Conservation (phyloP, 352 stramenopile genomes). For the Pythium rishiriense region DNA sequence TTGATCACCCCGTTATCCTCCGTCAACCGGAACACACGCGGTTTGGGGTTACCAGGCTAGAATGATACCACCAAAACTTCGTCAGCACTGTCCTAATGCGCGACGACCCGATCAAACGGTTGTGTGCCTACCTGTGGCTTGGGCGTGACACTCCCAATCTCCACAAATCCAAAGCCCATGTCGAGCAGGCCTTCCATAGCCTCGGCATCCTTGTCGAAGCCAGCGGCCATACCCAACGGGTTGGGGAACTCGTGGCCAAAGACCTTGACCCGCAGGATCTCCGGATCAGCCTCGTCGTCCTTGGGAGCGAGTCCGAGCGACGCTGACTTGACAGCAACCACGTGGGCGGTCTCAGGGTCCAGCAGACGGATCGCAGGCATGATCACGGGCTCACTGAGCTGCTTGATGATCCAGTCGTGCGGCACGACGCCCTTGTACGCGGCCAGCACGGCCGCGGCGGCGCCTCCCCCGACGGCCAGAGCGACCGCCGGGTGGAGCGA, state of each 20-base stretch:
- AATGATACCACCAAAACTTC: no score
- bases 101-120: no score
- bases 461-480: conserved; percentile 36
- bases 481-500: conserved; percentile 27
- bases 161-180: conserved; percentile 37
- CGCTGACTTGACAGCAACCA: conserved; percentile 77
- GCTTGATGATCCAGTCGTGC: conserved; percentile 73
- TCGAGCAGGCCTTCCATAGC: conserved; percentile 93
- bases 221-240: conserved; percentile 94
- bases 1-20: conserved; percentile 98
- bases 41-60: conserved; percentile 93
- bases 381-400: conserved; percentile 67
- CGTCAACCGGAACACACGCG: conserved; percentile 94
- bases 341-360: conserved; percentile 87
- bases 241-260: conserved; percentile 88
- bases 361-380: conserved; percentile 82
- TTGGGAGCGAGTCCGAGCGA: conserved; percentile 75
- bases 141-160: conserved; percentile 86
- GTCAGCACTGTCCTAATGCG: no score
- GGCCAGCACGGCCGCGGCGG: conserved; percentile 52
- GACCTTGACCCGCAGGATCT: conserved; percentile 50
- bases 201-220: conserved; percentile 97
- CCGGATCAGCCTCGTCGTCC: conserved; percentile 49
- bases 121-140: conserved; percentile 85
- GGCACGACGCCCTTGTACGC: conserved; percentile 68